Percentiles rank a stretch among this genome's conserved stretches.
phyloP scores from a whole-genome alignment of 140 eudicot genomes.

The Artemisia princeps region DNA sequence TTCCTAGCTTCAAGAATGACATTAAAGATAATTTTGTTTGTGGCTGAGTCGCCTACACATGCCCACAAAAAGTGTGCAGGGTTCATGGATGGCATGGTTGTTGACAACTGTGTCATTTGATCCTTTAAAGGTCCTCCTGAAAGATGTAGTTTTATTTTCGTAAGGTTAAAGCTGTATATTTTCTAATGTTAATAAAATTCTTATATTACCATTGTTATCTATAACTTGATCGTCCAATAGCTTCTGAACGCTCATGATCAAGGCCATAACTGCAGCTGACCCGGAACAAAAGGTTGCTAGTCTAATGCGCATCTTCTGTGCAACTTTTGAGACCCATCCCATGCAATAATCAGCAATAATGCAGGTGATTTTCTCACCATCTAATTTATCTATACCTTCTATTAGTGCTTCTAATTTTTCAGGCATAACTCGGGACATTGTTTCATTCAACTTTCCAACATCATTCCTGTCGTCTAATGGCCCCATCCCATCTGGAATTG shows the following conservation, averaged over 20 bases:
- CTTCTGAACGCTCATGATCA: conserved; percentile 22
- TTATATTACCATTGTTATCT: conserved; percentile 26
- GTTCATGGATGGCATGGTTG: conserved; percentile 28
- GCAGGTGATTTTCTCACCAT: conserved; percentile 19
- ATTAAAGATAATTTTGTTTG: conserved; percentile 17
- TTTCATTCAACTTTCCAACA: conserved; percentile 21
- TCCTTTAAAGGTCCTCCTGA: conserved; percentile 37
- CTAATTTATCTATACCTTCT: conserved; percentile 16
- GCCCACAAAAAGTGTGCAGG: conserved; percentile 36
- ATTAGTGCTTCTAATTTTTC: conserved; percentile 32
- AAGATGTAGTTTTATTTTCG: neutral
- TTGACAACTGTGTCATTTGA: conserved; percentile 34
- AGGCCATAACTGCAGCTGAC: conserved; percentile 29
- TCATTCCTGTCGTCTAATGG: conserved; percentile 46
- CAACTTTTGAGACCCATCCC: conserved; percentile 40
- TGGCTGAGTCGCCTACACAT: conserved; percentile 18
- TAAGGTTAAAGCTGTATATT: neutral
- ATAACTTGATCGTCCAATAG: conserved; percentile 38
- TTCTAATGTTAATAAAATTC: neutral
- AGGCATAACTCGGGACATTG: conserved; percentile 29
- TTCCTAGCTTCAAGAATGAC: neutral
- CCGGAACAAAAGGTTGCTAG: conserved; percentile 34
- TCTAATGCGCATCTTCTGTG: conserved; percentile 29
- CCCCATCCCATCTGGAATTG: conserved; percentile 50
- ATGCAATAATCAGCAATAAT: conserved; percentile 33